Conservation (phyloP, 163 green algal species). For the Volvox carteri region DNA sequence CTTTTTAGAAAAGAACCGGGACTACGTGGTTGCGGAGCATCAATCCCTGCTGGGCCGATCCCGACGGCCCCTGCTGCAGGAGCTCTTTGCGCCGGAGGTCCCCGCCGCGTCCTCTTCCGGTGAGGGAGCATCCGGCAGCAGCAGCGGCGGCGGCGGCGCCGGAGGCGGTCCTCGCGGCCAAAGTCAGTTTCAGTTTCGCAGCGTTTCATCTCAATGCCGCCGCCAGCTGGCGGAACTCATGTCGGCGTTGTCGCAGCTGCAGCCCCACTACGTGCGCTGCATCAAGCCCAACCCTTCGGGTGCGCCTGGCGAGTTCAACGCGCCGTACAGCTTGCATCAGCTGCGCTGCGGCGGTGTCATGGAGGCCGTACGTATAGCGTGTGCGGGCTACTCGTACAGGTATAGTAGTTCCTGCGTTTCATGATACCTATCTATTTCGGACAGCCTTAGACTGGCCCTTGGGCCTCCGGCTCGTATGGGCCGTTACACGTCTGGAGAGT, state of each 20-base stretch:
- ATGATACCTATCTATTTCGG: no score
- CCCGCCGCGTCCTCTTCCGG: no score
- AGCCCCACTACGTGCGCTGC: conserved; percentile 99
- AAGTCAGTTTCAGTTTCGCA: conserved; percentile 92
- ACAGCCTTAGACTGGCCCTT: no score
- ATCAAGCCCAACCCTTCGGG: conserved; percentile 95
- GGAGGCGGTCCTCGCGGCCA: background rate
- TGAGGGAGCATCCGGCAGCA: background rate
- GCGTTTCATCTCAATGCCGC: conserved; percentile 93
- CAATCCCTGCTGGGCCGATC: conserved; percentile 68
- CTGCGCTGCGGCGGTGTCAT: conserved; percentile 88
- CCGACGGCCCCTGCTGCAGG: conserved; percentile 70
- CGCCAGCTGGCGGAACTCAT: conserved; percentile 95
- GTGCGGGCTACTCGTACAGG: conserved; percentile 94
- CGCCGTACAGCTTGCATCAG: conserved; percentile 87
- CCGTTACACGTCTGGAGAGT: no score
- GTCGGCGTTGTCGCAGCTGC: conserved; percentile 82
- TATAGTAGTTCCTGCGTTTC: no score
- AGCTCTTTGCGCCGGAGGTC: conserved; percentile 78
- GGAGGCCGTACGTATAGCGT: conserved; percentile 98
- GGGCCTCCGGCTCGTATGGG: no score
- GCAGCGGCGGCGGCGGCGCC: background rate
- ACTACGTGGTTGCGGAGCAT: conserved; percentile 87
- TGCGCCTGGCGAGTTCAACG: conserved; percentile 46
- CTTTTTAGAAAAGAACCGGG: conserved; percentile 89